A percentile compares a stretch with the other conserved stretches of the same genome.
Conservation (phyloP, 1,284 basidiomycete genomes). For the Puccinia polysora region DNA sequence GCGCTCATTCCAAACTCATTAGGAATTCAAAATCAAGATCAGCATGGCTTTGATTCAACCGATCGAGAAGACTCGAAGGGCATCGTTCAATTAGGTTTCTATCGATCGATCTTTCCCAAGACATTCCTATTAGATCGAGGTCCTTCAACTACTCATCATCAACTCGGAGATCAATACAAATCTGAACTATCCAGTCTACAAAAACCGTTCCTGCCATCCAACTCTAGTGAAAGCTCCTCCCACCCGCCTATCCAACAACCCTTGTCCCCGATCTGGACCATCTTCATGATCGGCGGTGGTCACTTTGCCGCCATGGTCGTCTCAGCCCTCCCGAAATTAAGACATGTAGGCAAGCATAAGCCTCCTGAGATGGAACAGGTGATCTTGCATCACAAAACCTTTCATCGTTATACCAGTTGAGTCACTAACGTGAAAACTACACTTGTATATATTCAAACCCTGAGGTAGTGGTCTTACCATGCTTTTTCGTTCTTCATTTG, state of each 20-base stretch:
- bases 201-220: not conserved
- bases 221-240: not conserved
- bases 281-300: conserved; percentile 38
- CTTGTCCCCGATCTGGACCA: not conserved
- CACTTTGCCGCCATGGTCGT: conserved; percentile 41
- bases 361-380: conserved; percentile 62
- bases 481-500: not conserved
- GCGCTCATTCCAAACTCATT: too few species aligned
- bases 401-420: conserved; percentile 95
- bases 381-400: conserved; percentile 86
- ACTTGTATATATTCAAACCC: conserved; percentile 52
- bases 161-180: not conserved
- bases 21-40: too few species aligned
- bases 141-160: not conserved
- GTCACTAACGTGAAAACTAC: conserved; percentile 27
- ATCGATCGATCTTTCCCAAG: conserved; percentile 30
- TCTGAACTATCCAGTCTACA: not conserved
- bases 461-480: too few species aligned
- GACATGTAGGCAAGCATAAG: conserved; percentile 23
- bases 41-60: too few species aligned
- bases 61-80: not conserved
- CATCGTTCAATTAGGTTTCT: conserved; percentile 34
- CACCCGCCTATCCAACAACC: not conserved
- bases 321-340: not conserved
- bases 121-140: not conserved